Evolutionary conservation across 2,329 filamentous ascomycete genomes (phyloP).

Genomic region (Aspergillus fischeri): DNA sequence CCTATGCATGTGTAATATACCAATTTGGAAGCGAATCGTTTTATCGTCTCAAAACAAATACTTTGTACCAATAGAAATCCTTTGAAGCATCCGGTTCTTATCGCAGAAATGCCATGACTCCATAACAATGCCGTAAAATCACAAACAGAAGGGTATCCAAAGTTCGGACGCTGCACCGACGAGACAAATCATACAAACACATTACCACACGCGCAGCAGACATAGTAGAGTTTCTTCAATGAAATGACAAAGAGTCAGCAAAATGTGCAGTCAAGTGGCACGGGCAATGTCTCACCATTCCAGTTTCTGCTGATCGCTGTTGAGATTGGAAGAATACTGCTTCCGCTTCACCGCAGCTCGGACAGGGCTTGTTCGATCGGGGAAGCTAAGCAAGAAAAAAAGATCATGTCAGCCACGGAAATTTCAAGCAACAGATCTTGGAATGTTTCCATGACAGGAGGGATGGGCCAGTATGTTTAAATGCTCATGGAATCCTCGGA

Average conservation of each 20-base stretch:
- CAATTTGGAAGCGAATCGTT: conserved; percentile 28
- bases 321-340: conserved; percentile 99
- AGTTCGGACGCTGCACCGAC: conserved; percentile 12
- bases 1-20: conserved; percentile 67
- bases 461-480: conserved; percentile 1
- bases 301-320: conserved; percentile 91
- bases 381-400: conserved; percentile 64
- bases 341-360: conserved; percentile 78
- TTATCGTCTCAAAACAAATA: conserved; percentile 14
- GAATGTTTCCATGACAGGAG: conserved; percentile 7
- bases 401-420: conserved; percentile 30
- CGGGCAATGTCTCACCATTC: conserved; percentile 69
- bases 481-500: conserved; percentile 11
- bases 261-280: conserved; percentile 1
- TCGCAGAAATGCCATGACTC: conserved; percentile 19
- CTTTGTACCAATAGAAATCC: conserved; percentile 29
- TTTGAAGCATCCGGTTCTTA: conserved; percentile 6
- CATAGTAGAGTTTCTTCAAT: conserved; percentile 78
- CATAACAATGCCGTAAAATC: conserved; percentile 15
- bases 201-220: conserved; percentile 89
- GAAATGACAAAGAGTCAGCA: conserved; percentile 11
- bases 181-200: conserved; percentile 57
- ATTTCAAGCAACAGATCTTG: conserved; percentile 9
- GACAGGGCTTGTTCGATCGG: conserved; percentile 79
- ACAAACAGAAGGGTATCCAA: conserved; percentile 29